Evolutionary conservation across 768 basidiomycete genomes (phyloP).

Genomic region (Russula emetica): DNA sequence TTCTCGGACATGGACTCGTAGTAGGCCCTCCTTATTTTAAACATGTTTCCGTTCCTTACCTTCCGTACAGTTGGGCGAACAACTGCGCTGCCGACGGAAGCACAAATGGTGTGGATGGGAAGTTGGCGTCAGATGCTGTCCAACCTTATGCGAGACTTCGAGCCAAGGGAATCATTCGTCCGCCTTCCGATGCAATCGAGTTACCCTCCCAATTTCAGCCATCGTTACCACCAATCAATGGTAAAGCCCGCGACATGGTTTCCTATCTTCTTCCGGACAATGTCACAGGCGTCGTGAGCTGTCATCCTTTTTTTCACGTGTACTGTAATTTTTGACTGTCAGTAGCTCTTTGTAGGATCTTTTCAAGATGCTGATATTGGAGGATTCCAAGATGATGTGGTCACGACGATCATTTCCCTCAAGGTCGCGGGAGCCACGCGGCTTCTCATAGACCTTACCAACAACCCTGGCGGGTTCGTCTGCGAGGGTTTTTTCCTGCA

Average conservation of each 20-base stretch:
- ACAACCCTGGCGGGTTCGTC: slow-evolving; percentile 59
- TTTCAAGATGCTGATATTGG: slow-evolving; percentile 42
- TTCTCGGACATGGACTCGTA: slow-evolving; percentile 53
- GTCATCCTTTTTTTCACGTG: background rate
- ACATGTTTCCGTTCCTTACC: background rate
- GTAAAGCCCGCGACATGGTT: slow-evolving; percentile 49
- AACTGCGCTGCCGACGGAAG: slow-evolving; percentile 51
- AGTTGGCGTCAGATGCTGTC: slow-evolving; percentile 17
- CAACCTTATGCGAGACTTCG: background rate
- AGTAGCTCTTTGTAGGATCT: slow-evolving; percentile 58
- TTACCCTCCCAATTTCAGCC: slow-evolving; percentile 52
- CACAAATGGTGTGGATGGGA: slow-evolving; percentile 53
- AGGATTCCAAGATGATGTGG: slow-evolving; percentile 51
- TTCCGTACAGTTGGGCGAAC: slow-evolving; percentile 46
- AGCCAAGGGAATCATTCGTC: slow-evolving; percentile 40
- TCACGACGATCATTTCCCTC: slow-evolving; percentile 45
- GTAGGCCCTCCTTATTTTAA: slow-evolving; percentile 38
- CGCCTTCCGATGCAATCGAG: slow-evolving; percentile 40
- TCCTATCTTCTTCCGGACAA: slow-evolving; percentile 55
- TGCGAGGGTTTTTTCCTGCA: slow-evolving; percentile 63
- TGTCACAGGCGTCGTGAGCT: slow-evolving; percentile 55
- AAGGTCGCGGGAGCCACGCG: slow-evolving; percentile 45
- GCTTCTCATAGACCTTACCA: slow-evolving; percentile 55
- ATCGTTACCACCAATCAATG: slow-evolving; percentile 42
- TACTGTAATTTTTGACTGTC: slow-evolving; percentile 6